Percentiles rank a stretch among this genome's conserved stretches.
phyloP scores from a whole-genome alignment of 225 moss, liverwort and hornwort genomes.

The Neckera pumila region DNA sequence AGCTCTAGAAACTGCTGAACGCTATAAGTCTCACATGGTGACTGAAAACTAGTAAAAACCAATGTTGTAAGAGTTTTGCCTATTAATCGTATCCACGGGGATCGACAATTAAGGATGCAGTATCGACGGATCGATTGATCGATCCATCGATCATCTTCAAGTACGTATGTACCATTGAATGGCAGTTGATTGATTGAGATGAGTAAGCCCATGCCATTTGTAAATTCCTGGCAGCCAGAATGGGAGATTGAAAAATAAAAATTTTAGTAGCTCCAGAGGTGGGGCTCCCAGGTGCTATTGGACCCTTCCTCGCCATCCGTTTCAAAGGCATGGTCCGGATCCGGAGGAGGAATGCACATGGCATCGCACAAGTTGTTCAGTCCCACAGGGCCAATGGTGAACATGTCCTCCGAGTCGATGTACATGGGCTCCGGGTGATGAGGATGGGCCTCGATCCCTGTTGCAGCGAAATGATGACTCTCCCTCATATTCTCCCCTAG shows the following conservation, averaged over 20 bases:
- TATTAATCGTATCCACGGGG: background rate
- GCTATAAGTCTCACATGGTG: background rate
- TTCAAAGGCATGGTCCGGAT: slow-evolving; percentile 14
- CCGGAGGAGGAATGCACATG: slow-evolving; percentile 50
- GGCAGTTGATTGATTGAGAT: background rate
- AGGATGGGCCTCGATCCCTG: background rate
- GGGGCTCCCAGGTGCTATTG: slow-evolving; percentile 34
- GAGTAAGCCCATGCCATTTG: background rate
- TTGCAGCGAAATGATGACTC: background rate
- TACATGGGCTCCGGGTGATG: slow-evolving; percentile 12
- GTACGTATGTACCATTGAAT: background rate
- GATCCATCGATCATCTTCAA: background rate
- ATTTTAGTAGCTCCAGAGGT: slow-evolving; percentile 40
- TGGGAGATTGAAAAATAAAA: too few relatives aligned
- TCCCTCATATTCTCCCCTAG: background rate
- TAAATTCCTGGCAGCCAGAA: background rate
- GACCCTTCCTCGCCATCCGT: slow-evolving; percentile 44
- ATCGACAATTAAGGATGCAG: background rate
- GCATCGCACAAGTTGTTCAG: slow-evolving; percentile 36
- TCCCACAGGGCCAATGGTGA: slow-evolving; percentile 6
- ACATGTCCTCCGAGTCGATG: slow-evolving; percentile 40
- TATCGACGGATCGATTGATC: background rate
- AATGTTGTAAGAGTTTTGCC: background rate
- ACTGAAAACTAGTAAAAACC: background rate
- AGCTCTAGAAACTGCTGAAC: background rate